Evolutionary conservation across 768 basidiomycete species (phyloP).

Genomic region (Hypholoma fasciculare): DNA sequence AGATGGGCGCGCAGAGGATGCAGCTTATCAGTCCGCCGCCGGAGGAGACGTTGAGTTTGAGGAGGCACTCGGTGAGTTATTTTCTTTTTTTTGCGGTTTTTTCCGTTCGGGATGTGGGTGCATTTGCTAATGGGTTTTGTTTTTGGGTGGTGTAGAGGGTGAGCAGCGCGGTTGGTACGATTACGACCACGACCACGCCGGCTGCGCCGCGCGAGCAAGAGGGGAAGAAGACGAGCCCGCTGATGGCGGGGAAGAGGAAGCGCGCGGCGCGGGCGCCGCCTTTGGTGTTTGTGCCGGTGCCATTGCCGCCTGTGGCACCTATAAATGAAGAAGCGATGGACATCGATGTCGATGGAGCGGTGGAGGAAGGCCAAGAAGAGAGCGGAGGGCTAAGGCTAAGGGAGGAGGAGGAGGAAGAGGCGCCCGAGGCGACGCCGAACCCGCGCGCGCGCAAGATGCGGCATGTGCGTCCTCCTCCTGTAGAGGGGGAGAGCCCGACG

Average conservation of each 20-base stretch:
- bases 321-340: not conserved
- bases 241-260: conserved; percentile 37
- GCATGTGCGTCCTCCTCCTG: not conserved
- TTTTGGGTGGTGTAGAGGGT: not conserved
- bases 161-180: not conserved
- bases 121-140: not conserved
- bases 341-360: not conserved
- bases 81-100: conserved; percentile 2
- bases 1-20: conserved; percentile 25
- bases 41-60: conserved; percentile 48
- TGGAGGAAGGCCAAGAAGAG: not conserved
- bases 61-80: conserved; percentile 23
- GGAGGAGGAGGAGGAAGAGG: not conserved
- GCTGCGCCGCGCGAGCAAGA: too few species aligned
- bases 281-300: not conserved
- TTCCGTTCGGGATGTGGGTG: too few species aligned
- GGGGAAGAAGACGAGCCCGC: not conserved
- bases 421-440: conserved; percentile 51
- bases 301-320: not conserved
- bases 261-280: conserved; percentile 14
- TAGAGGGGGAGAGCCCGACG: not conserved
- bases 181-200: too few species aligned
- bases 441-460: conserved; percentile 57
- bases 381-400: too few species aligned
- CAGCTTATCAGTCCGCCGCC: conserved; percentile 62